phyloP scores from a whole-genome alignment of 495 filamentous ascomycete species.

The Collariella sp. region DNA sequence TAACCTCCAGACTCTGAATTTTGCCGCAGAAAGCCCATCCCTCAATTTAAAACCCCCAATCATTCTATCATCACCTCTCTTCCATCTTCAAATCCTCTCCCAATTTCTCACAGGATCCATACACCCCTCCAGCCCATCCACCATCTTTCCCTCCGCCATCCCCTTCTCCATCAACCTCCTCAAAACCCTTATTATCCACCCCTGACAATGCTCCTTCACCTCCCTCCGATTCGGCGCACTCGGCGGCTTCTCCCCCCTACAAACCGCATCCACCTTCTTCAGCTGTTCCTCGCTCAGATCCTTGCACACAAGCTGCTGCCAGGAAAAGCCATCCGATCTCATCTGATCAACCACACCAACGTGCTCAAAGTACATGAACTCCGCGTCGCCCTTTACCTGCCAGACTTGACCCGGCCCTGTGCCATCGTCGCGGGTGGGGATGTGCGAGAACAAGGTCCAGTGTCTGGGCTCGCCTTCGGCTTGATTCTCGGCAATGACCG shows the following conservation, averaged over 20 bases:
- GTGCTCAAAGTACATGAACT: slow-evolving; percentile 10
- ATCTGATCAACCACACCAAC: slow-evolving; percentile 1
- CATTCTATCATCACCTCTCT: too few species aligned
- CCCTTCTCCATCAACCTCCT: background rate
- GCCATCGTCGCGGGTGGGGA: background rate
- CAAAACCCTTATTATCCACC: slow-evolving; percentile 11
- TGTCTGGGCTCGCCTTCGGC: slow-evolving; percentile 10
- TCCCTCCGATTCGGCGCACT: slow-evolving; percentile 1
- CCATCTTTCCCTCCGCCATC: background rate
- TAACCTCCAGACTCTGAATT: too few species aligned
- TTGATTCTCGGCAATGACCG: slow-evolving; percentile 7
- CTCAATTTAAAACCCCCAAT: too few species aligned
- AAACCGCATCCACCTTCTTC: slow-evolving; percentile 2
- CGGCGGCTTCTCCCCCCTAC: slow-evolving; percentile 1
- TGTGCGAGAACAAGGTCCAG: slow-evolving; percentile 2
- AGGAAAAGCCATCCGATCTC: background rate
- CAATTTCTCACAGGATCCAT: slow-evolving; percentile 4
- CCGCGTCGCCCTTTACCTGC: slow-evolving; percentile 13
- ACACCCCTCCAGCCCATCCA: background rate
- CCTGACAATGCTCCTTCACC: slow-evolving; percentile 15
- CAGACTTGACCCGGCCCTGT: background rate
- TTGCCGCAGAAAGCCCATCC: too few species aligned
- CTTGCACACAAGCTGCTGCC: slow-evolving; percentile 1
- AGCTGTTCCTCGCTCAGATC: slow-evolving; percentile 1
- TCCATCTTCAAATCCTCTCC: too few species aligned